Evolutionary conservation across 768 basidiomycete genomes (phyloP).

Genomic region (Phylloporus rhodoxanthus): DNA sequence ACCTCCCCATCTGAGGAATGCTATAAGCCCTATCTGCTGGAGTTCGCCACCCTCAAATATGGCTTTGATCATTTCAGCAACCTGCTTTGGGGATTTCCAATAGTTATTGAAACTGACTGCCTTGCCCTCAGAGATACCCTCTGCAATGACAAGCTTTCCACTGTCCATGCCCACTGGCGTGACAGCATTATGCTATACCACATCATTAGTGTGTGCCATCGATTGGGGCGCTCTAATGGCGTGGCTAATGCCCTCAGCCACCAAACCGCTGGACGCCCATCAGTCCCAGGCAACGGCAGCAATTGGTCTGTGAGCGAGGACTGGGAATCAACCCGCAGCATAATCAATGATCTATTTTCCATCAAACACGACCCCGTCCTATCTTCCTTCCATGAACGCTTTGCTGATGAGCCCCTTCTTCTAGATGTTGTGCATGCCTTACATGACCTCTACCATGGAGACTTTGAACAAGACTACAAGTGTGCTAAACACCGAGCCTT

Average conservation of each 20-base stretch:
- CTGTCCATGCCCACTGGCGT: no score
- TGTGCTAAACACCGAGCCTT: neutral
- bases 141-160: no score
- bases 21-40: conserved; percentile 32
- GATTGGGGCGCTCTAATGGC: neutral
- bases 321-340: neutral
- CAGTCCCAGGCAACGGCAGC: neutral
- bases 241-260: neutral
- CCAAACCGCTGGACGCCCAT: neutral
- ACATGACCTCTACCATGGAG: neutral
- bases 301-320: neutral
- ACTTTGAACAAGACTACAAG: neutral
- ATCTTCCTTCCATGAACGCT: neutral
- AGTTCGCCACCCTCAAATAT: conserved; percentile 18
- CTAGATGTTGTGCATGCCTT: neutral
- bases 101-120: neutral
- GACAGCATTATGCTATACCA: neutral
- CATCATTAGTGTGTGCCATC: neutral
- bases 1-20: conserved; percentile 28
- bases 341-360: neutral
- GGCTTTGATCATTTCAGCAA: neutral
- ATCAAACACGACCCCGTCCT: neutral
- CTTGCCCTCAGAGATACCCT: neutral
- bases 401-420: neutral
- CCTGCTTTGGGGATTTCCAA: neutral